These are phyloP conservation scores for Hyaloscypha variabilis DNA, from an alignment of 495 filamentous ascomycete species.

Conservation along the genomic window DNA sequence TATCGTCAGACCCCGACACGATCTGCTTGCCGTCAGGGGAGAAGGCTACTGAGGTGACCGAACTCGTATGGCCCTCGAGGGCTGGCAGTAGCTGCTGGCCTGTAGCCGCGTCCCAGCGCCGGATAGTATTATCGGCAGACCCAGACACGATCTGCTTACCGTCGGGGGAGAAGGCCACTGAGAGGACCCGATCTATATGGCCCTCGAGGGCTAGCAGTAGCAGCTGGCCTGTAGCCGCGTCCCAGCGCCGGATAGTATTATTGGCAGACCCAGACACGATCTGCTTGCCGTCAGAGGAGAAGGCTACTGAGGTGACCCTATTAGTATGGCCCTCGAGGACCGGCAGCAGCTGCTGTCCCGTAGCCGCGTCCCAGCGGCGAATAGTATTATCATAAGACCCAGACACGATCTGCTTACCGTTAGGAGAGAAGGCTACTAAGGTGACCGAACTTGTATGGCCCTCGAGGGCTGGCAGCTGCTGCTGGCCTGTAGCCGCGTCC, in stretches of 20 bases:
- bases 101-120: slow-evolving; percentile 30
- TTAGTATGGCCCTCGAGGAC: slow-evolving; percentile 2
- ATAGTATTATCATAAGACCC: slow-evolving; percentile 7
- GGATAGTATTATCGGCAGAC: slow-evolving; percentile 22
- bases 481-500: slow-evolving; percentile 7
- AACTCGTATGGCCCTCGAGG: slow-evolving; percentile 5
- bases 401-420: slow-evolving; percentile 27
- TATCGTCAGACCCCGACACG: not conserved
- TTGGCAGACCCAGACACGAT: too few species aligned
- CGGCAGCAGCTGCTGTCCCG: slow-evolving; percentile 3
- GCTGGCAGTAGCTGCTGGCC: slow-evolving; percentile 19
- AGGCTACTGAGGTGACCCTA: slow-evolving; percentile 12
- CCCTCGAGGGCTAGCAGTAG: slow-evolving; percentile 3
- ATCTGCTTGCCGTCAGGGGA: slow-evolving; percentile 6
- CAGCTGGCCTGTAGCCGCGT: too few species aligned
- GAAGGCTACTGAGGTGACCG: slow-evolving; percentile 14
- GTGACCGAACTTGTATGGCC: slow-evolving; percentile 30
- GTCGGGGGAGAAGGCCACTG: slow-evolving; percentile 25
- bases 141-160: slow-evolving; percentile 18
- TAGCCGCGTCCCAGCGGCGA: not conserved
- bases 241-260: too few species aligned
- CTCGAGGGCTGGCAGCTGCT: slow-evolving; percentile 18
- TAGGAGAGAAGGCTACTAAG: slow-evolving; percentile 41
- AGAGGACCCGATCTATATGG: not conserved
- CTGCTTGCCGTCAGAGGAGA: slow-evolving; percentile 10